Evolutionary conservation across 345 rosid species (phyloP).

Genomic region (Linum tenue): DNA sequence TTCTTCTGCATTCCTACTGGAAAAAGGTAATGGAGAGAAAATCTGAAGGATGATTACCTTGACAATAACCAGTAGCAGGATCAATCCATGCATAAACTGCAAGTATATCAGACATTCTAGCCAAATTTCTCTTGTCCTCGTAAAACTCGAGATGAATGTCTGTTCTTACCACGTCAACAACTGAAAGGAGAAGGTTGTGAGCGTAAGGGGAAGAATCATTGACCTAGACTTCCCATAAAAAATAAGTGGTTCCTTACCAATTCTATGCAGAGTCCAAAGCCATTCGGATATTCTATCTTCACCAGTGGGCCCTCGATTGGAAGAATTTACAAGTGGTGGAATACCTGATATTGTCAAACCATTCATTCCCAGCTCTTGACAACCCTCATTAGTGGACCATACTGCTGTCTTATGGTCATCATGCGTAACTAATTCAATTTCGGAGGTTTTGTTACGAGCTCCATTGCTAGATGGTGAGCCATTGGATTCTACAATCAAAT

Average conservation of each 20-base stretch:
- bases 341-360: slow-evolving; percentile 57
- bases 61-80: slow-evolving; percentile 94
- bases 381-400: slow-evolving; percentile 23
- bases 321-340: slow-evolving; percentile 40
- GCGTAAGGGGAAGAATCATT: slow-evolving; percentile 9
- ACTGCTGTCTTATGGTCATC: slow-evolving; percentile 32
- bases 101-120: slow-evolving; percentile 92
- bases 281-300: slow-evolving; percentile 75
- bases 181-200: slow-evolving; percentile 30
- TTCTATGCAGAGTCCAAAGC: slow-evolving; percentile 90
- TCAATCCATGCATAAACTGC: slow-evolving; percentile 97
- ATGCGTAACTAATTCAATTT: slow-evolving; percentile 43
- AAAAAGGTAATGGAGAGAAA: background rate
- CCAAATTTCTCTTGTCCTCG: slow-evolving; percentile 68
- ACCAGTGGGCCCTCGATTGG: slow-evolving; percentile 30
- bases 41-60: slow-evolving; percentile 39
- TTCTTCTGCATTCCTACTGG: background rate
- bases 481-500: slow-evolving; percentile 55
- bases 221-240: background rate
- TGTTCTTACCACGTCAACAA: slow-evolving; percentile 92
- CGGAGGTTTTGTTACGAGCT: slow-evolving; percentile 28
- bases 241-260: slow-evolving; percentile 36
- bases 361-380: slow-evolving; percentile 33
- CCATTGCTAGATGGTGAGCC: slow-evolving; percentile 31
- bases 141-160: slow-evolving; percentile 91